Conservation (phyloP, 2,329 filamentous ascomycete species). For the Didymella pomorum region DNA sequence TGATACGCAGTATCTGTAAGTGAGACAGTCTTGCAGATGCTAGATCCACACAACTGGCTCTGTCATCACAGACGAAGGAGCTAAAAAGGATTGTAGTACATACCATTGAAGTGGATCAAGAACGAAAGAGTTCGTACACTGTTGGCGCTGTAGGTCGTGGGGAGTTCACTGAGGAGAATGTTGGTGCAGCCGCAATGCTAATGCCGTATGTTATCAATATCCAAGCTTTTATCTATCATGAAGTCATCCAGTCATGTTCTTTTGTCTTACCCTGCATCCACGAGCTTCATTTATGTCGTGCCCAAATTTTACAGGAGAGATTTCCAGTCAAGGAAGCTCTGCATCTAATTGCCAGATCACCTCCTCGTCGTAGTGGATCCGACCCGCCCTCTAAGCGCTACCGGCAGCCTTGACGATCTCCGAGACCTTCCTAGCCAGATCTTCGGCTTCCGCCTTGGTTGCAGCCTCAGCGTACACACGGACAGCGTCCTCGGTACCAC, state of each 20-base stretch:
- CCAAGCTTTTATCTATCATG: constrained; percentile 34
- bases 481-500: constrained; percentile 94
- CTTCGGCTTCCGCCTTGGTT: constrained; percentile 86
- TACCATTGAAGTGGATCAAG: background rate
- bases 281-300: constrained; percentile 1
- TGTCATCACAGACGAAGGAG: constrained; percentile 16
- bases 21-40: constrained; percentile 8
- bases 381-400: constrained; percentile 27
- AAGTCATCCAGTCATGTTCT: constrained; percentile 25
- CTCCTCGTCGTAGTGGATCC: constrained; percentile 15
- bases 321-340: constrained; percentile 1
- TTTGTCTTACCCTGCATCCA: constrained; percentile 4
- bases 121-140: background rate
- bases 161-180: background rate
- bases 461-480: constrained; percentile 95
- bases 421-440: constrained; percentile 84
- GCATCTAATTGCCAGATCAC: constrained; percentile 13
- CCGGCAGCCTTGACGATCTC: constrained; percentile 68
- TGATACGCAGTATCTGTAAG: constrained; percentile 35
- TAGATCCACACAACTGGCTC: constrained; percentile 11
- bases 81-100: background rate
- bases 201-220: constrained; percentile 19
- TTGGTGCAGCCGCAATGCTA: constrained; percentile 10
- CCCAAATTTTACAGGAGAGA: background rate
- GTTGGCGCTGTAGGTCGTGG: background rate